Percentiles rank a stretch among this genome's conserved stretches.
Conservation (phyloP, 768 basidiomycete genomes). For the Lactifluus piperatus region DNA sequence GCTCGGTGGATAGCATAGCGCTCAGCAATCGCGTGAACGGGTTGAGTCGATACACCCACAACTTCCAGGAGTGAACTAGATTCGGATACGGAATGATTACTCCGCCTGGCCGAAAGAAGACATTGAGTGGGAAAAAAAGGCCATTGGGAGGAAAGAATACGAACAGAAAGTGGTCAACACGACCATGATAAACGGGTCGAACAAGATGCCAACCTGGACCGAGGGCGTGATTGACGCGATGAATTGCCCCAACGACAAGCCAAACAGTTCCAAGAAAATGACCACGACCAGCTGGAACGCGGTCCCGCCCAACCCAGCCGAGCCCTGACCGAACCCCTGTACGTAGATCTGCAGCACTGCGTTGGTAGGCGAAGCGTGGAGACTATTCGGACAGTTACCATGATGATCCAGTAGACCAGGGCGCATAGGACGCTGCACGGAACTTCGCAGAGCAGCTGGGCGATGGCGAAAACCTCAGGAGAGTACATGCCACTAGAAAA, state of each 20-base stretch:
- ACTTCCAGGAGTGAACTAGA: constrained; percentile 58
- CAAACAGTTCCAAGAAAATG: constrained; percentile 62
- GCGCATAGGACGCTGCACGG: constrained; percentile 69
- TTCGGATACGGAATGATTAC: constrained; percentile 65
- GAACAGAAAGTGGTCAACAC: constrained; percentile 60
- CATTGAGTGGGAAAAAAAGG: background rate
- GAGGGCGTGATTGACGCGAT: constrained; percentile 71
- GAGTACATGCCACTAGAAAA: constrained; percentile 81
- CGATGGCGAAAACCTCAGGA: constrained; percentile 75
- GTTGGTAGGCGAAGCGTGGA: background rate
- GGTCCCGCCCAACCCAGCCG: constrained; percentile 49
- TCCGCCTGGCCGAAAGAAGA: constrained; percentile 31
- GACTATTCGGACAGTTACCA: constrained; percentile 34
- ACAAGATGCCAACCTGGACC: constrained; percentile 65
- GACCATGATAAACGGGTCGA: constrained; percentile 66
- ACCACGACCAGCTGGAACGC: constrained; percentile 66
- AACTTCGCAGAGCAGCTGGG: constrained; percentile 74
- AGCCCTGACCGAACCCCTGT: constrained; percentile 57
- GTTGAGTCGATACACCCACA: constrained; percentile 67
- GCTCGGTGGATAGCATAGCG: constrained; percentile 69
- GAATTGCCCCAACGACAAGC: constrained; percentile 66
- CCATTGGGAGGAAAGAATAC: background rate
- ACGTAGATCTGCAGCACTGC: constrained; percentile 39
- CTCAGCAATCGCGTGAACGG: constrained; percentile 66
- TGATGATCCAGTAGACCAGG: constrained; percentile 64